Evolutionary conservation across 768 basidiomycete species (phyloP), one percentile per base, ranked within the genome.

Genomic region (Gloeostereum incarnatum): DNA sequence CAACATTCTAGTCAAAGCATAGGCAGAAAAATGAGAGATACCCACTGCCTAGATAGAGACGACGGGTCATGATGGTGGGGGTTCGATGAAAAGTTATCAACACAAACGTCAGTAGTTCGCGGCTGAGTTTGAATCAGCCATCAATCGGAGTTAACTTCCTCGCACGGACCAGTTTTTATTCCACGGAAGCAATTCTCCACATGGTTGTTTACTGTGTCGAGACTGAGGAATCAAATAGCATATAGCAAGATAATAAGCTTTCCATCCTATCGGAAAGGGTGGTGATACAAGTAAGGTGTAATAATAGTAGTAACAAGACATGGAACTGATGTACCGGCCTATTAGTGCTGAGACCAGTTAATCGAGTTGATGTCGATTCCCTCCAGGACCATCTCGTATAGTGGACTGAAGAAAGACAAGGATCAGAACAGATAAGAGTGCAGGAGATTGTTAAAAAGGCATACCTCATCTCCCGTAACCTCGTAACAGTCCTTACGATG

Each of bases 301-400:
- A 44, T 14, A 33, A 31, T 27, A 40, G 36, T 44, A 46, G 18
- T 22, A 34, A 41, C 21, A 35, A 39, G n/a, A 23, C 40, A 45
- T 41, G 34, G 34, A 43, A 27, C 31, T 39, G 39, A 13, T 26
- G 29, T 13, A 17, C 30, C 34, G 25, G 40, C n/a, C n/a, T 40
- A 37, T 63, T 58, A 73, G 47, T 71, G 69, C 55, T 75, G 87
- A 44, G 86, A 84, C 93, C 93, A 97, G 61, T 97, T 75, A 56
- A 98, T 99, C 13, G 84, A 71, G 54, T 80, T 91, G 49, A 98
- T 75, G 58, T 99, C 96, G 43, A 98, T 93, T 30, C 94, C 94
- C 56, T 98, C 96, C 62, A 96, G 91, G 11, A 98, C 93, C 93
- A 99, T 97, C 65, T 99, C 96, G 94, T 94, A 99, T 38, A 99